Evolutionary conservation across 164 flowering plant genomes (phyloP), one percentile per base, ranked within the genome.

Genomic region (Magnolia officinalis): DNA sequence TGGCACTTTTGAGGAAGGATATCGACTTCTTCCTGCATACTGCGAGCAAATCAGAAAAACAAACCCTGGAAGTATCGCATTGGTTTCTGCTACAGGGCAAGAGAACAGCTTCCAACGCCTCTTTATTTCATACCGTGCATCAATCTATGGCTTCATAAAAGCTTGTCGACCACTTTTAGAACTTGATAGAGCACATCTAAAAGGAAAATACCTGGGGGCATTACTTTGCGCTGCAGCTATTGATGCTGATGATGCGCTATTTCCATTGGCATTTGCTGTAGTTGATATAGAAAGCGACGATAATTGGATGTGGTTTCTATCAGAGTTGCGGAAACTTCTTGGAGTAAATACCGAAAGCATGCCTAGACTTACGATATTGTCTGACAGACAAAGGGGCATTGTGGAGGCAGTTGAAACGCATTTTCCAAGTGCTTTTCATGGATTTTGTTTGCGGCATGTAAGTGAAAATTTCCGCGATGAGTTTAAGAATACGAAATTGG

Each of bases 131-230:
- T 93, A 81, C 76, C 91, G 95, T 61, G 98, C 97, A 67, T 89
- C 91, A n/a, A 91, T 95, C 18, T 92, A 92, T 76, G 99, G 98
- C 10, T 95, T 95, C 79, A 79, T 93, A 76, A 86, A 92, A 85
- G 96, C 93, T 26, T 93, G 98, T 78, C 86, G 99, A 70, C 99
- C 99, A 14, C 95, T 95, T 73, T 78, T 93, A 81, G 99, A 95
- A 84, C 88, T 95, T 75, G 98, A 95, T 74, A 88, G 84, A 78
- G 92, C 91, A 65, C 88, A 92, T 83, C 88, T 93, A 1, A 95
- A 95, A 81, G 98, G 99, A 24, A 95, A 93, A 79, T 95, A 93
- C 79, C 79, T 95, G 80, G 99, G 99, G 20, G 68, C 89, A 2
- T 6, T 95, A 77, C 86, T 95, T 23, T 95, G 99, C 81, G 99